Evolutionary conservation across 1,284 basidiomycete species (phyloP).

Genomic region (Fistulinella staudtii): DNA sequence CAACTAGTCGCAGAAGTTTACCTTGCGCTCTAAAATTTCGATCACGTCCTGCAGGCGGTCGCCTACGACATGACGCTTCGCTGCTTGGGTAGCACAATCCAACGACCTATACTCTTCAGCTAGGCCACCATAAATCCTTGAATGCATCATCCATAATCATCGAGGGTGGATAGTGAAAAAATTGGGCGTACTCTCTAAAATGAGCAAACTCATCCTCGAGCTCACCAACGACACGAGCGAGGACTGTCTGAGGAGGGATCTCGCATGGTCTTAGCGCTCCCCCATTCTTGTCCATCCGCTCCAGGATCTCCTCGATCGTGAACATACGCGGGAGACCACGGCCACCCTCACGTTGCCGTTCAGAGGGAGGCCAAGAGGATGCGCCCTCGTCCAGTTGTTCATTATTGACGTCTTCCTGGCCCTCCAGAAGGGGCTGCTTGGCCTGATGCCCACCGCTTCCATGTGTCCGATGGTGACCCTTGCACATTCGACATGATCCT

Average conservation of each 20-base stretch:
- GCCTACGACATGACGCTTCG: slow-evolving; percentile 77
- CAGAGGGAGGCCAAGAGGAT: slow-evolving; percentile 2
- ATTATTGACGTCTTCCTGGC: slow-evolving; percentile 5
- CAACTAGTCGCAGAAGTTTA: slow-evolving; percentile 27
- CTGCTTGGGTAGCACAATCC: slow-evolving; percentile 75
- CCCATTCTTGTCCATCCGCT: slow-evolving; percentile 26
- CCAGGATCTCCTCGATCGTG: slow-evolving; percentile 27
- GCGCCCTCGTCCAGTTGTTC: slow-evolving; percentile 17
- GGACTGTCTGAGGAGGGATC: slow-evolving; percentile 78
- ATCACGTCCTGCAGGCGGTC: slow-evolving; percentile 86
- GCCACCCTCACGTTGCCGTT: not conserved
- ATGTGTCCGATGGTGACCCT: slow-evolving; percentile 35
- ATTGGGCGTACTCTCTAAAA: slow-evolving; percentile 69
- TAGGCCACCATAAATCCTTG: slow-evolving; percentile 81
- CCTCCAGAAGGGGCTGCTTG: not conserved
- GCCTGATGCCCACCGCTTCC: slow-evolving; percentile 1
- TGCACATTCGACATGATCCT: slow-evolving; percentile 64
- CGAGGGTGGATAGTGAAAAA: not conserved
- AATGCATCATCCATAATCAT: slow-evolving; percentile 8
- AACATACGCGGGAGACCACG: slow-evolving; percentile 5
- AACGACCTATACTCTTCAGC: slow-evolving; percentile 88
- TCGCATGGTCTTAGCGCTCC: slow-evolving; percentile 19
- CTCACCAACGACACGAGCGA: slow-evolving; percentile 74
- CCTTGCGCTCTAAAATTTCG: slow-evolving; percentile 85
- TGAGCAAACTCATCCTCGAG: slow-evolving; percentile 89